A percentile compares a stretch with the other conserved stretches of the same genome.
Conservation (phyloP, 2,329 filamentous ascomycete species). For the Plectosphaerella plurivora region DNA sequence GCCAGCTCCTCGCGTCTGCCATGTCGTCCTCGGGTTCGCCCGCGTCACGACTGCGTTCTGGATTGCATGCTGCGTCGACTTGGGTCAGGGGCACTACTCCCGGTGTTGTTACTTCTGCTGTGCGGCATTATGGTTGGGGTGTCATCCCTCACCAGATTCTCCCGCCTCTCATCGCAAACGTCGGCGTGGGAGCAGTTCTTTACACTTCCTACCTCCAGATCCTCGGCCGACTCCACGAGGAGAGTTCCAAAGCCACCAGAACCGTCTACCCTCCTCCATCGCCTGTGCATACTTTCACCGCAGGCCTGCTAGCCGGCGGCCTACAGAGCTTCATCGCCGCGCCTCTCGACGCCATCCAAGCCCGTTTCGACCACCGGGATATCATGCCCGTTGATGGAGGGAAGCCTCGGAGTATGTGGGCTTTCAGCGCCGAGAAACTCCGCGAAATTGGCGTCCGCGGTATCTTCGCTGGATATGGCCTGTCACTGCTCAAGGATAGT, state of each 20-base stretch:
- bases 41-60: constrained; percentile 22
- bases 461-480: constrained; percentile 68
- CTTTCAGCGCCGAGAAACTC: constrained; percentile 59
- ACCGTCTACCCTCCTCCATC: constrained; percentile 67
- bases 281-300: constrained; percentile 59
- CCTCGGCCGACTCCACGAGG: constrained; percentile 61
- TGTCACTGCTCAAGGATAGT: constrained; percentile 66
- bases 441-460: constrained; percentile 68
- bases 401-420: constrained; percentile 63
- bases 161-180: constrained; percentile 70
- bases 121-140: constrained; percentile 66
- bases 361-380: constrained; percentile 60
- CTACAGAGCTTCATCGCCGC: constrained; percentile 70
- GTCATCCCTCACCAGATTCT: constrained; percentile 74
- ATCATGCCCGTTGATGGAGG: constrained; percentile 36
- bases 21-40: constrained; percentile 14
- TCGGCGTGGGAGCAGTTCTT: constrained; percentile 67
- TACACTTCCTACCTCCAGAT: constrained; percentile 74
- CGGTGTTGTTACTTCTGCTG: constrained; percentile 62
- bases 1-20: constrained; percentile 32
- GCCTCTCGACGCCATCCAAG: constrained; percentile 71
- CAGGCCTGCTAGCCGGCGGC: constrained; percentile 64
- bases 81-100: constrained; percentile 63
- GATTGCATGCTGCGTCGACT: constrained; percentile 37
- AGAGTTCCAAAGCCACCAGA: constrained; percentile 50